Base-by-base conservation (phyloP, 2,329 filamentous ascomycete species). In the Penicillium sp. region DNA sequence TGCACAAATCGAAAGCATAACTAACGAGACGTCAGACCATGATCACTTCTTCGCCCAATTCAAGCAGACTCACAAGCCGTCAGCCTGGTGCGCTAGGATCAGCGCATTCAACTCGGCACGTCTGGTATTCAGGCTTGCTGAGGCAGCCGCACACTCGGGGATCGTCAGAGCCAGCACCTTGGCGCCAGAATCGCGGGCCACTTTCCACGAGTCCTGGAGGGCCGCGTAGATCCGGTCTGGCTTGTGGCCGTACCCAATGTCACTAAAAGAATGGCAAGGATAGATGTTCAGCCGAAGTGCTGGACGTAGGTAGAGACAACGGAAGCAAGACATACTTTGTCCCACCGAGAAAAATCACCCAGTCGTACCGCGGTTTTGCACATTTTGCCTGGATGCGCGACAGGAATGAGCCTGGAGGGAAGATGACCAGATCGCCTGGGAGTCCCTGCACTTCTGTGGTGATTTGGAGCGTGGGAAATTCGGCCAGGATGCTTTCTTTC, bases 111-210 rank as follows among this genome's bases (percentile, higher is more conserved):
- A 59, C 15, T 62, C 54, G 16, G 70, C 59, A 4, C 78, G 67
- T 23, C 53, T 58, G 18, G 49, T 45, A 13, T 62, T 59, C 14
- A 72, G 39, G 15, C 49, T 49, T n/a, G 55, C 48, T 5, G 46
- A 47, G 15, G 50, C 54, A 16, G 51, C 38, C 5, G 61, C 56
- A 17, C 70, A 71, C 49, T 83, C 80, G 0, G 79, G 79, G 2
- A 86, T 70, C 0, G 81, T 85, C 33, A 85, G 67, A 4, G 80
- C 79, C 2, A 86, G 72, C 7, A 85, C 75, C 43, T 78, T 78
- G 51, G 69, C 69, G 8, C 72, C 72, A 18, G 69, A 67, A 1
- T 59, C 54, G 2, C 82, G 65, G 1, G 76, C 69, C 2, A 77
- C 59, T 29, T 69, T 60, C 73, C 77, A 85, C 25, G 69, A 59